Evolutionary conservation across 2,329 filamentous ascomycete species (phyloP).

Genomic region (Coniella lustricola): DNA sequence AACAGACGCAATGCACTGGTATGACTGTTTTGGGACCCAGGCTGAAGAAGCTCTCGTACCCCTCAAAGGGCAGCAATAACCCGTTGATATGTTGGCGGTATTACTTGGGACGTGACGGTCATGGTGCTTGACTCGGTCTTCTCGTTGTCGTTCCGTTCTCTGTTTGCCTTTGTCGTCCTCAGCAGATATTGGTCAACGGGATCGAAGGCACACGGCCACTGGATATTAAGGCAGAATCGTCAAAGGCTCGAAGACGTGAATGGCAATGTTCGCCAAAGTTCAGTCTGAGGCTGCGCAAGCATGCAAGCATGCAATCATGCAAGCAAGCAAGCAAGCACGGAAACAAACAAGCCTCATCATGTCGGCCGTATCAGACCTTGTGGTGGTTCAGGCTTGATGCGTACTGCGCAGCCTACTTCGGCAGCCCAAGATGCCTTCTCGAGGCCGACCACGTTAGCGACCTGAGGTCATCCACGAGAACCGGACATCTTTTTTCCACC

Average conservation of each 20-base stretch:
- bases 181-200: background rate
- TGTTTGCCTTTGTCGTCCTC: background rate
- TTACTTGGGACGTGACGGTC: background rate
- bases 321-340: no score
- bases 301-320: no score
- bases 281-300: background rate
- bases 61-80: background rate
- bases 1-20: slow-evolving; percentile 1
- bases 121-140: background rate
- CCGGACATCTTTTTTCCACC: background rate
- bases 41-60: background rate
- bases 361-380: background rate
- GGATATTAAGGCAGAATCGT: background rate
- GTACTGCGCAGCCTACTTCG: background rate
- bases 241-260: background rate
- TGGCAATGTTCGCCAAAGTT: background rate
- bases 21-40: slow-evolving; percentile 5
- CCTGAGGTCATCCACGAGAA: background rate
- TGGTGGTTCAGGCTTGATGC: background rate
- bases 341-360: background rate
- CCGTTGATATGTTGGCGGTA: background rate
- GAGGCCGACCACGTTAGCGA: background rate
- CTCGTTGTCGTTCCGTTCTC: background rate
- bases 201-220: background rate
- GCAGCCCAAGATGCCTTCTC: background rate